Percentiles rank a stretch among this genome's conserved stretches.
Evolutionary conservation across 352 stramenopile genomes (phyloP).

Genomic region (Phytophthora pluvialis): DNA sequence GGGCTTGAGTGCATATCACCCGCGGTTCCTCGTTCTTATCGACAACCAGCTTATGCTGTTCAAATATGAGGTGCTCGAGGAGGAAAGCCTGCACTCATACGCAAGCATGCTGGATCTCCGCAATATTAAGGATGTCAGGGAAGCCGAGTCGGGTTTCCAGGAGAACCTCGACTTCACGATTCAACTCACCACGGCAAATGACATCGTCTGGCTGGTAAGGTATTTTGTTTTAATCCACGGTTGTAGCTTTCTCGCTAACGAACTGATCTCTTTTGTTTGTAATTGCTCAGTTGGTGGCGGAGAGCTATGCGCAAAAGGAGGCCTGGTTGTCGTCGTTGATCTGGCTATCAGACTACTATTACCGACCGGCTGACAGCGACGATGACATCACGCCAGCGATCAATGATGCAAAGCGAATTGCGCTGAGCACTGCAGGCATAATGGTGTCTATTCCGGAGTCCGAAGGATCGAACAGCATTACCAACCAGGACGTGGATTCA

Average conservation of each 20-base stretch:
- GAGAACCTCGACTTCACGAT: conserved; percentile 89
- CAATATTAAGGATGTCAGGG: conserved; percentile 81
- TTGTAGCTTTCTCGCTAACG: conserved; percentile 6
- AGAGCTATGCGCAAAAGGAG: conserved; percentile 85
- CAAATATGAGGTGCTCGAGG: conserved; percentile 87
- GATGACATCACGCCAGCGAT: conserved; percentile 31
- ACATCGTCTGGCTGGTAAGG: conserved; percentile 83
- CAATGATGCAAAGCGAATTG: conserved; percentile 48
- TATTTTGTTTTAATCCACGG: conserved; percentile 24
- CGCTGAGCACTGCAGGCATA: conserved; percentile 48
- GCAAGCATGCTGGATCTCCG: conserved; percentile 75
- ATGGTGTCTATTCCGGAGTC: conserved; percentile 59
- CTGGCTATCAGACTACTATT: conserved; percentile 89
- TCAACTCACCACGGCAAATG: conserved; percentile 75
- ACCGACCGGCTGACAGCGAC: conserved; percentile 40
- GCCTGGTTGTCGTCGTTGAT: conserved; percentile 87
- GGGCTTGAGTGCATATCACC: conserved; percentile 81
- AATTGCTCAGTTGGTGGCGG: conserved; percentile 64
- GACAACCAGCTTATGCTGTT: conserved; percentile 83
- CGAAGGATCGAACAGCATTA: conserved; percentile 43
- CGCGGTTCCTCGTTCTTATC: conserved; percentile 83
- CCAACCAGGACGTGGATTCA: conserved; percentile 29
- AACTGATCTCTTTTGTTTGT: conserved; percentile 17
- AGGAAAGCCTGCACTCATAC: conserved; percentile 71
- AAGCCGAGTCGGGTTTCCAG: conserved; percentile 79